Evolutionary conservation across 1,284 basidiomycete species (phyloP).

Genomic region (Malassezia caprae): DNA sequence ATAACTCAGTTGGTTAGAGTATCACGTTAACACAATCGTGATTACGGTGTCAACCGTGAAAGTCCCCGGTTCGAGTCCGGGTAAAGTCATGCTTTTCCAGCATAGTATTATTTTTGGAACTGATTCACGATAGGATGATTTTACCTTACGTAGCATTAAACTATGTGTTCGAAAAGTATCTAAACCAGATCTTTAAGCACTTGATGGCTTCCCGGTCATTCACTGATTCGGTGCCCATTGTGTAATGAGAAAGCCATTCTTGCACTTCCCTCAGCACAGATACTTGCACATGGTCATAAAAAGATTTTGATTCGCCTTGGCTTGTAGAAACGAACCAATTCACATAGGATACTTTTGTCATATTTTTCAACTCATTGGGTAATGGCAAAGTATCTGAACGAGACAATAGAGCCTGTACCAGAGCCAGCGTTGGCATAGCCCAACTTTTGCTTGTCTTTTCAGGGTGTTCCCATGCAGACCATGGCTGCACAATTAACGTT

Average conservation of each 20-base stretch:
- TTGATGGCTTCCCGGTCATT: neutral
- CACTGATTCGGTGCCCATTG: neutral
- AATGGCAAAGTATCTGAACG: conserved; percentile 1
- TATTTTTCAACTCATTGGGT: neutral
- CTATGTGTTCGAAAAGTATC: neutral
- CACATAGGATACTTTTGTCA: conserved; percentile 4
- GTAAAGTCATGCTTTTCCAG: conserved; percentile 20
- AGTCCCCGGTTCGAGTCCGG: conserved; percentile 20
- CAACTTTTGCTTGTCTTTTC: neutral
- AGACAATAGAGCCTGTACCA: conserved; percentile 1
- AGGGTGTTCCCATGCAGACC: neutral
- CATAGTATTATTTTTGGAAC: too few species aligned
- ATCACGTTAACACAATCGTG: conserved; percentile 18
- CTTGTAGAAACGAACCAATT: neutral
- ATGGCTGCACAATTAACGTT: conserved; percentile 1
- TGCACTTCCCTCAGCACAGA: neutral
- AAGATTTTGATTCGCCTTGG: neutral
- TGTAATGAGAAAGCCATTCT: neutral
- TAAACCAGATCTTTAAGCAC: neutral
- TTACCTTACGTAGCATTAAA: neutral
- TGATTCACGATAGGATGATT: too few species aligned
- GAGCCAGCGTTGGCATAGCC: neutral
- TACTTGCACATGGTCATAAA: neutral
- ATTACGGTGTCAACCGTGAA: conserved; percentile 11
- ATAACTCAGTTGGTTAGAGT: conserved; percentile 22